phyloP scores from a whole-genome alignment of 805 yeast species.

The Suhomyces xylopsoci region DNA sequence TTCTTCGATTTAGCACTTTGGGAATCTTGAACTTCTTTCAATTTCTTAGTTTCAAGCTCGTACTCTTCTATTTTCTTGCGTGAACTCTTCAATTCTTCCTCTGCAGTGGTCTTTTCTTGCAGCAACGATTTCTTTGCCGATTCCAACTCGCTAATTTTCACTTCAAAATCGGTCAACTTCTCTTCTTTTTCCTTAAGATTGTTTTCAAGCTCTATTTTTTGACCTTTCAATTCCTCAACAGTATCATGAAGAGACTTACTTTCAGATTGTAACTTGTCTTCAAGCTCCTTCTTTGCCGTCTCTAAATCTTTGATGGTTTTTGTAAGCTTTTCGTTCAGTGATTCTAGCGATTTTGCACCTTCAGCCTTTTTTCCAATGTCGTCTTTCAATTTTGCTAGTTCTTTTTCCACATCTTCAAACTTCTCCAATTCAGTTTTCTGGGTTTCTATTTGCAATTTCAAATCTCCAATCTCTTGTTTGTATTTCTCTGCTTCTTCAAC shows the following conservation, averaged over 20 bases:
- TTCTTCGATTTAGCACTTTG: background rate
- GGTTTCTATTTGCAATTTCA: background rate
- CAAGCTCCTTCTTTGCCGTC: background rate
- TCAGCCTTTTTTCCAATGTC: background rate
- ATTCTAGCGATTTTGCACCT: background rate
- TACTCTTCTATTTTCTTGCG: background rate
- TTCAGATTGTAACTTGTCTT: background rate
- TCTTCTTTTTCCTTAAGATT: background rate
- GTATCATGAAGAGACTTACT: background rate
- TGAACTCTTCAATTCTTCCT: background rate
- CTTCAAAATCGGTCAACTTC: background rate
- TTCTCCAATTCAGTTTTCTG: background rate
- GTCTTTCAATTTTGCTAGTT: background rate
- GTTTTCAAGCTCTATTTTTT: background rate
- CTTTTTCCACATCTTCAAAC: background rate
- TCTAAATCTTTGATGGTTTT: background rate
- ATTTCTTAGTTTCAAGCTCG: background rate
- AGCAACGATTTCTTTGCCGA: background rate
- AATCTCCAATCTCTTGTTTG: background rate
- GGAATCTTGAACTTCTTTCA: background rate
- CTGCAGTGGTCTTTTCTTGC: background rate
- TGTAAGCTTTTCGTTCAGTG: background rate
- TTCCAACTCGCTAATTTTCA: background rate
- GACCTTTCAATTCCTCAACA: background rate
- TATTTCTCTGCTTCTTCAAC: background rate